These are phyloP conservation scores for Tylopilus cervinicoccineus DNA, from an alignment of 768 basidiomycete genomes.

Conservation along the genomic window DNA sequence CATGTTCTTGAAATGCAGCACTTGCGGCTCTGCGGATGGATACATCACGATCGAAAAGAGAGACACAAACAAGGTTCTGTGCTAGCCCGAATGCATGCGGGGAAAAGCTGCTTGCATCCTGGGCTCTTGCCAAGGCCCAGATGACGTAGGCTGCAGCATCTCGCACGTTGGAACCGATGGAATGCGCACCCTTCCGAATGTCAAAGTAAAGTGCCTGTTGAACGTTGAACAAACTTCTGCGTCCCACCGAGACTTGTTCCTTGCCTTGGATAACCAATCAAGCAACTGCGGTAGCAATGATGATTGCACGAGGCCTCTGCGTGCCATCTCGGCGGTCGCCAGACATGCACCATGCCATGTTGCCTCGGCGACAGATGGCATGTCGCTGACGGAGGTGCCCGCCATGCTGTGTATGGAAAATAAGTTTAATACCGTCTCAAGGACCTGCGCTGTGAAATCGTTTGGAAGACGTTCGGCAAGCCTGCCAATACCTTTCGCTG, in stretches of 20 bases:
- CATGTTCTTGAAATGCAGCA: constrained; percentile 96
- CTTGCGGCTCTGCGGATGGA: constrained; percentile 94
- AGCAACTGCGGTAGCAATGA: constrained; percentile 60
- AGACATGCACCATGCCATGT: constrained; percentile 96
- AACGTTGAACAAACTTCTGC: constrained; percentile 9
- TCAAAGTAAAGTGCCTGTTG: constrained; percentile 87
- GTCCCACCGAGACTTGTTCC: constrained; percentile 8
- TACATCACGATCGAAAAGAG: constrained; percentile 90
- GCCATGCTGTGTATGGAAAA: constrained; percentile 72
- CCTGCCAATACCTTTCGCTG: constrained; percentile 88
- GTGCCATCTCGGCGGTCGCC: constrained; percentile 88
- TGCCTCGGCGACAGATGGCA: constrained; percentile 74
- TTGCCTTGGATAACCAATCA: constrained; percentile 78
- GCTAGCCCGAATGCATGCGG: constrained; percentile 68
- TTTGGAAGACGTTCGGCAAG: constrained; percentile 75
- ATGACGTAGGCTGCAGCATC: constrained; percentile 93
- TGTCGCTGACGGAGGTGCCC: constrained; percentile 61
- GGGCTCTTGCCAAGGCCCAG: constrained; percentile 89
- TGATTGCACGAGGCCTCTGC: constrained; percentile 66
- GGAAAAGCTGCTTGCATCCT: constrained; percentile 52
- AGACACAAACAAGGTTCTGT: constrained; percentile 66
- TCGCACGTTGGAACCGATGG: constrained; percentile 90
- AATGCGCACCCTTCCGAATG: constrained; percentile 86
- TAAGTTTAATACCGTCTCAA: constrained; percentile 72
- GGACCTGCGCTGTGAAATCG: constrained; percentile 75